These are phyloP conservation scores for Dothidotthia symphoricarpi DNA, from an alignment of 2,329 filamentous ascomycete species.

Conservation along the genomic window DNA sequence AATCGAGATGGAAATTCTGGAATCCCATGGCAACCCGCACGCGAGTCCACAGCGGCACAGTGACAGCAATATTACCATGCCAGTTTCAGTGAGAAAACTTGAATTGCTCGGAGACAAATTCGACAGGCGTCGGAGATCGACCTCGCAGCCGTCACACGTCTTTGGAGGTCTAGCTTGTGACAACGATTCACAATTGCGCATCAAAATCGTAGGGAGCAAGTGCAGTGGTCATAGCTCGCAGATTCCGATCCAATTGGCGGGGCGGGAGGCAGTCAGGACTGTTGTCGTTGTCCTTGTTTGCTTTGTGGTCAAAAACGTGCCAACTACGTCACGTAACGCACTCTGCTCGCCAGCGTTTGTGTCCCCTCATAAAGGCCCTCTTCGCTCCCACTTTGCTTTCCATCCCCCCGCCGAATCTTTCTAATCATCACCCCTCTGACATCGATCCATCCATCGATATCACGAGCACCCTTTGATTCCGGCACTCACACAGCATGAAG, in stretches of 20 bases:
- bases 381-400: conserved; percentile 6
- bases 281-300: no score
- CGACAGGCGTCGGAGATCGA: no score
- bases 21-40: conserved; percentile 21
- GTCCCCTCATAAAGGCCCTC: conserved; percentile 17
- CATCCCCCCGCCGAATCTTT: conserved; percentile 7
- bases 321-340: conserved; percentile 32
- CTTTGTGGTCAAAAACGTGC: conserved; percentile 19
- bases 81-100: background rate
- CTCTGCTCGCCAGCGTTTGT: conserved; percentile 18
- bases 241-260: no score
- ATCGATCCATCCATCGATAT: conserved; percentile 24
- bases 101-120: no score
- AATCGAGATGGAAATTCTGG: conserved; percentile 27
- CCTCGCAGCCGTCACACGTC: no score
- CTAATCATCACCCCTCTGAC: conserved; percentile 10
- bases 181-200: no score
- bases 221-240: background rate
- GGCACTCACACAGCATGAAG: conserved; percentile 62
- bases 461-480: conserved; percentile 8
- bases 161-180: no score
- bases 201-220: no score
- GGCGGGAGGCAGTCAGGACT: no score
- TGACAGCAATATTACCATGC: background rate
- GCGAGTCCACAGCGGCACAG: no score